Evolutionary conservation across 495 filamentous ascomycete genomes (phyloP).

Genomic region (Hypoxylon fragiforme): DNA sequence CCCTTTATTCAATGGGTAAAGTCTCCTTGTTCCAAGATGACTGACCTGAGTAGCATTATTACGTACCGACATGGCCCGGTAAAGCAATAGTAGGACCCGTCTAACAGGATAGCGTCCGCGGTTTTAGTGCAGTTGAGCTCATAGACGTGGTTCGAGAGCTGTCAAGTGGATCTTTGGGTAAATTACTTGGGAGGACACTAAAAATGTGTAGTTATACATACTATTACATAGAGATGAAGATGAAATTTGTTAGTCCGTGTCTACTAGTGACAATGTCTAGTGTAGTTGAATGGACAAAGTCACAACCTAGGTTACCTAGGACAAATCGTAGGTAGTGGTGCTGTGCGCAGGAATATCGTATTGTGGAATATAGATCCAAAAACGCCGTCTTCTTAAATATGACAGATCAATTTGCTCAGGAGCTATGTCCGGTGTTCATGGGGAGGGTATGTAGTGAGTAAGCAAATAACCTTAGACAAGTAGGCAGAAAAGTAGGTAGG

Average conservation of each 20-base stretch:
- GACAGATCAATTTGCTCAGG: too few relatives aligned
- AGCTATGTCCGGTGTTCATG: too few relatives aligned
- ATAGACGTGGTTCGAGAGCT: slow-evolving; percentile 13
- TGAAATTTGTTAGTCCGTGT: slow-evolving; percentile 17
- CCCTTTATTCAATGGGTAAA: slow-evolving; percentile 11
- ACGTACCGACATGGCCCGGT: slow-evolving; percentile 20
- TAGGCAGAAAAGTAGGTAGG: background rate
- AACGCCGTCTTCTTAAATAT: too few relatives aligned
- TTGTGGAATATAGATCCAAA: too few relatives aligned
- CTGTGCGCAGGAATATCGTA: background rate
- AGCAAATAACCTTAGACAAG: background rate
- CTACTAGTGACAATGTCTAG: slow-evolving; percentile 3
- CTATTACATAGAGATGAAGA: background rate
- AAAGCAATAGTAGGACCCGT: slow-evolving; percentile 7
- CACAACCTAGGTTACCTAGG: too few relatives aligned
- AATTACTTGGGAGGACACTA: slow-evolving; percentile 4
- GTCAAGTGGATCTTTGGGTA: slow-evolving; percentile 18
- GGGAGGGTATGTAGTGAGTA: background rate
- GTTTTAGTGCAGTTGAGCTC: slow-evolving; percentile 6
- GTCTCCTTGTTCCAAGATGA: slow-evolving; percentile 10
- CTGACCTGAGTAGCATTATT: slow-evolving; percentile 21
- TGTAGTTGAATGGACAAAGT: background rate
- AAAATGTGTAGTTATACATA: too few relatives aligned
- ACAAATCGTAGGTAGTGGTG: background rate
- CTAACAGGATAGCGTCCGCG: slow-evolving; percentile 24